A percentile compares a stretch with the other conserved stretches of the same genome.
These are phyloP conservation scores for Euphorbia peplus DNA, from an alignment of 345 rosid genomes.

Conservation along the genomic window DNA sequence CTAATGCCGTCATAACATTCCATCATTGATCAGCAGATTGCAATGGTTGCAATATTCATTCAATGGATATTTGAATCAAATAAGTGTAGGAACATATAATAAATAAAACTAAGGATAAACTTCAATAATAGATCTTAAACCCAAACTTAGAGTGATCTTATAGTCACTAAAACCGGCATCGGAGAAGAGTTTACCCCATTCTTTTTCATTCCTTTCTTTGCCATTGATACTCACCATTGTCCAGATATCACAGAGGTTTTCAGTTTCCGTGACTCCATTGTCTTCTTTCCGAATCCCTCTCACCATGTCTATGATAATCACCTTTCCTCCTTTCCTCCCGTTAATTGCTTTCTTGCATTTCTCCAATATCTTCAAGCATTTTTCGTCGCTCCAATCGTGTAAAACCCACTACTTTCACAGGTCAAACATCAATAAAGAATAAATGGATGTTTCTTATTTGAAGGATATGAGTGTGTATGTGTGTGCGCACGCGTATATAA, in stretches of 20 bases:
- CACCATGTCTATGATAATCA: constrained; percentile 12
- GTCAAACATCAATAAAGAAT: not conserved
- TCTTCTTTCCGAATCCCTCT: not conserved
- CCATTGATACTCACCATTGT: constrained; percentile 17
- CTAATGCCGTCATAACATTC: too few species aligned
- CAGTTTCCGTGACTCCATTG: constrained; percentile 8
- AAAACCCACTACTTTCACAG: constrained; percentile 1
- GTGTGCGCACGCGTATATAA: too few species aligned
- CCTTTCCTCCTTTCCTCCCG: constrained; percentile 5
- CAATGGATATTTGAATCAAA: too few species aligned
- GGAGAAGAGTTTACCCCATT: constrained; percentile 6
- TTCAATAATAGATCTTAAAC: constrained; percentile 11
- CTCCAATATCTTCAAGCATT: constrained; percentile 11
- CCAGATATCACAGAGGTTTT: constrained; percentile 24
- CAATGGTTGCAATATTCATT: too few species aligned
- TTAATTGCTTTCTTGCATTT: constrained; percentile 14
- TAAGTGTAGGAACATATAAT: too few species aligned
- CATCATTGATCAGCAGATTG: too few species aligned
- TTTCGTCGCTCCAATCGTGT: constrained; percentile 17
- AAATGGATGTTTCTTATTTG: not conserved
- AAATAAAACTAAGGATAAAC: not conserved
- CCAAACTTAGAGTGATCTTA: not conserved
- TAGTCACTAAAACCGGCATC: constrained; percentile 9
- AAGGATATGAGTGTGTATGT: too few species aligned
- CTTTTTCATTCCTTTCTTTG: constrained; percentile 21